phyloP scores from a whole-genome alignment of 345 rosid genomes.

The Moricandia moricandioides region DNA sequence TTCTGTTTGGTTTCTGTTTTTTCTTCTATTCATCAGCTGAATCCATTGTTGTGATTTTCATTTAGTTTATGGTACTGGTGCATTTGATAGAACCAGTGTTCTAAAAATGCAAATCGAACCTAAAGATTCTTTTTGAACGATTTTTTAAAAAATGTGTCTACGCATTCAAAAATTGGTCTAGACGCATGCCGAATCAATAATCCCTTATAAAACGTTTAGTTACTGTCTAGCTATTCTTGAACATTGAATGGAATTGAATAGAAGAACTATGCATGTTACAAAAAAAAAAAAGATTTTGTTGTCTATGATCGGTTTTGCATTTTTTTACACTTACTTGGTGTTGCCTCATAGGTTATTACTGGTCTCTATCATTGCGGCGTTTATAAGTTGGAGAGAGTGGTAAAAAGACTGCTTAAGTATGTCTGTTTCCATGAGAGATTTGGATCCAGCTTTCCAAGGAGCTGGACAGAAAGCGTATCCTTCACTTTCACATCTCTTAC shows the following conservation, averaged over 20 bases:
- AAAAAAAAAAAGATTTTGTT: too few species aligned
- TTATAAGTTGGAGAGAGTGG: conserved; percentile 38
- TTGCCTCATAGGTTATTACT: conserved; percentile 32
- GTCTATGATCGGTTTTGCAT: background rate
- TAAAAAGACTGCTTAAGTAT: conserved; percentile 43
- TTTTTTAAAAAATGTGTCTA: too few species aligned
- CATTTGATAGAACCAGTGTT: background rate
- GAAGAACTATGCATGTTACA: background rate
- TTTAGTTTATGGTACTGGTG: background rate
- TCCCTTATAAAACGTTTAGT: too few species aligned
- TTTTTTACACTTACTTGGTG: background rate
- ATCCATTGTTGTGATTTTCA: background rate
- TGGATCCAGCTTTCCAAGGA: conserved; percentile 96
- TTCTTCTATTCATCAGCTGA: background rate
- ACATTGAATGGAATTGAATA: too few species aligned
- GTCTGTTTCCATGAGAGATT: conserved; percentile 98
- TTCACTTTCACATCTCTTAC: conserved; percentile 21
- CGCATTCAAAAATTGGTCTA: too few species aligned
- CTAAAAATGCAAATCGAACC: too few species aligned
- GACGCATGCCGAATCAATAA: too few species aligned
- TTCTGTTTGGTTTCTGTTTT: conserved; percentile 1
- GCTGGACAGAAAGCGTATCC: conserved; percentile 99
- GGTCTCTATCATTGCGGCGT: conserved; percentile 26
- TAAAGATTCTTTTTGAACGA: too few species aligned
- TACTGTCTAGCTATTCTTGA: too few species aligned